Base-by-base conservation (phyloP, 371 early-diverging fungal genomes). In the Syncephalastrum monosporum region DNA sequence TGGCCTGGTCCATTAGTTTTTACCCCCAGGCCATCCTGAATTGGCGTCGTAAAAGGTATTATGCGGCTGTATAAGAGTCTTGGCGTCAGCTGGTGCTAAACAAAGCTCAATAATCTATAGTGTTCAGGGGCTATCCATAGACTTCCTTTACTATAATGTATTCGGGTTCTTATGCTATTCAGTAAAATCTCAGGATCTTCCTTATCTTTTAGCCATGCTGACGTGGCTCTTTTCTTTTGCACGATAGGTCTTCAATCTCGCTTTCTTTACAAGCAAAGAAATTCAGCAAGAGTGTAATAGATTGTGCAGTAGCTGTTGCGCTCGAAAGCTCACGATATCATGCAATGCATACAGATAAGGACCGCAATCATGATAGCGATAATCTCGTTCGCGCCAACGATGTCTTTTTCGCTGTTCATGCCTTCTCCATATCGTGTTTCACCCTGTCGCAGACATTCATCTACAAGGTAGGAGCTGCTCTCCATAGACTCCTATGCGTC, bases 101-200 rank as follows among this genome's bases (percentile, higher is more conserved):
- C 3, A 46, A 29, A 27, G 19, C 38, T 33, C 12, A 10, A 16
- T 24, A 8, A 38, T 16, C 41, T 42, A 44, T 47, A 88, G 89
- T 66, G 95, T 95, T 0, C 83, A 87, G 50, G 96, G 96, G 1
- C 73, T 96, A 21, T 95, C 96, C 0, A 75, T 94, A 15, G 98
- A 97, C 70, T 97, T 94, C 76, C 60, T 94, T 4, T 82, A 82
- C 57, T 88, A 90, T 64, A 96, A 95, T 66, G 81, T 91, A 15
- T 71, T 83, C 29, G 96, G 98, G 5, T 97, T 97, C 55, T 43
- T 84, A 0, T 93, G 91, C 69, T 96, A 96, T 60, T 79, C 92
- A 50, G 82, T 88, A 79, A 48, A 19, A 27, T 17, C 2, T 43
- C 23, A 43, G 44, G 21, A 14, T 53, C 19, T 53, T 41, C n/a